Conservation (phyloP, 306 rosid species). For the Dalbergia oliveri region DNA sequence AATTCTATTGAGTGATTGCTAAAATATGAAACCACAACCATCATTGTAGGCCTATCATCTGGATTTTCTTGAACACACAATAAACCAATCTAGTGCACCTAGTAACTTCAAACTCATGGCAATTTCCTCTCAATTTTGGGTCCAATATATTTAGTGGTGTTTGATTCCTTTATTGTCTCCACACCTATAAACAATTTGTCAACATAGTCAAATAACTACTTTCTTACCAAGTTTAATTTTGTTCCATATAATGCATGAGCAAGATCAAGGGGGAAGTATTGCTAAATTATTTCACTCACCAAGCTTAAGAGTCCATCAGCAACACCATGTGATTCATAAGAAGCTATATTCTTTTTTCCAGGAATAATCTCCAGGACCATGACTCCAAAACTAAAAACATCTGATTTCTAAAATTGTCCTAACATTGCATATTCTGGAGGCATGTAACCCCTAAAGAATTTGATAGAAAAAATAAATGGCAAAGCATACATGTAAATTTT, state of each 20-base stretch:
- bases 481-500: too few relatives aligned
- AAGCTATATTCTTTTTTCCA: neutral
- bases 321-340: neutral
- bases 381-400: neutral
- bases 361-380: neutral
- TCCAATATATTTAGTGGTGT: neutral
- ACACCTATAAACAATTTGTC: neutral
- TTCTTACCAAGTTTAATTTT: too few relatives aligned
- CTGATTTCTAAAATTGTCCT: too few relatives aligned
- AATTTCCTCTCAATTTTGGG: neutral
- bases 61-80: conserved; percentile 7
- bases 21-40: neutral
- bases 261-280: neutral
- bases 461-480: too few relatives aligned
- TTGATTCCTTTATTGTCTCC: neutral
- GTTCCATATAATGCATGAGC: too few relatives aligned
- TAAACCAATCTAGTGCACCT: conserved; percentile 7
- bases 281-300: neutral
- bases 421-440: too few relatives aligned
- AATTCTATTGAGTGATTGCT: neutral
- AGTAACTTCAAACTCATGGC: neutral
- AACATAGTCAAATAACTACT: neutral
- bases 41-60: neutral
- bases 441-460: neutral
- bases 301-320: neutral